Evolutionary conservation across 1,284 basidiomycete species (phyloP).

Genomic region (Apiotrichum montevideense): DNA sequence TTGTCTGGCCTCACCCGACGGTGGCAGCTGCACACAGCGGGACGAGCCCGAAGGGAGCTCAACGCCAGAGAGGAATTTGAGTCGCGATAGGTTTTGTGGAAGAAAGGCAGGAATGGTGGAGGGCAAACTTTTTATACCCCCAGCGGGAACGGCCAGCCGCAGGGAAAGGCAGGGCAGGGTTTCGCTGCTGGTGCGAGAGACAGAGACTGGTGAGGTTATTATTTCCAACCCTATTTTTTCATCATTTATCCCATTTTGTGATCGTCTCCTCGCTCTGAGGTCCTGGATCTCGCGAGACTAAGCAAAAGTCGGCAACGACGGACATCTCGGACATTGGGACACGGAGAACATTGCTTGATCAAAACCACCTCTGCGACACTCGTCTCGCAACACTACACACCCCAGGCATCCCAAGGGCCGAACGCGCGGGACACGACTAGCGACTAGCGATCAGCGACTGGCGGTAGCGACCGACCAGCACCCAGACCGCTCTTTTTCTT

Average conservation of each 20-base stretch:
- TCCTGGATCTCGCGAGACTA: no score
- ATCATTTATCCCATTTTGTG: conserved; percentile 12
- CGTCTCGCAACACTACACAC: no score
- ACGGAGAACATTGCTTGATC: no score
- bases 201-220: background rate
- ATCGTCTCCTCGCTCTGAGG: no score
- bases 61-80: conserved; percentile 27
- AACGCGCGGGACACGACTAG: no score
- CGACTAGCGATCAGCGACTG: background rate
- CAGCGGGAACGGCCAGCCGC: background rate
- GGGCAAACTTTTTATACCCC: conserved; percentile 2
- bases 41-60: conserved; percentile 14
- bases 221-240: background rate
- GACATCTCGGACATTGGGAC: background rate
- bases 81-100: conserved; percentile 20
- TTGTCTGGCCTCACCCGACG: conserved; percentile 34
- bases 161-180: no score
- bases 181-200: background rate
- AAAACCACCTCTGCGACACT: no score
- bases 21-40: conserved; percentile 13
- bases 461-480: background rate
- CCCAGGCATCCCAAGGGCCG: no score
- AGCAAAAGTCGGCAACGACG: no score
- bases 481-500: no score
- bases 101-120: conserved; percentile 5